These are phyloP conservation scores for Rhizopus delemar DNA, from an alignment of 371 early-diverging fungal species.

Conservation along the genomic window DNA sequence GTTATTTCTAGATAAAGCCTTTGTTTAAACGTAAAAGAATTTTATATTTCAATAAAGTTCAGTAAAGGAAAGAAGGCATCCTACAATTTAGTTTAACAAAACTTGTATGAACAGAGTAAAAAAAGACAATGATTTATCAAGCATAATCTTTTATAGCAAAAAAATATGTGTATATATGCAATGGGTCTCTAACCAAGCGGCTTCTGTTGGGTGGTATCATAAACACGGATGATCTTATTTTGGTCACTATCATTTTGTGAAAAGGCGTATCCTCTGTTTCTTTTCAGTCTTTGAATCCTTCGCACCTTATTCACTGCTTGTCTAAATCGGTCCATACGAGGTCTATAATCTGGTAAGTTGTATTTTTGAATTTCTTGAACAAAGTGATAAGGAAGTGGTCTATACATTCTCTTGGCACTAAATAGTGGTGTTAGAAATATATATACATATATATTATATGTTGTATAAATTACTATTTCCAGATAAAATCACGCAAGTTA, in stretches of 20 bases:
- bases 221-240: constrained; percentile 89
- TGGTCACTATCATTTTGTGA: constrained; percentile 97
- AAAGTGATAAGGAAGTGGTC: constrained; percentile 84
- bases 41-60: too few relatives aligned
- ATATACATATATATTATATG: not conserved
- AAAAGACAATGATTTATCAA: too few relatives aligned
- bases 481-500: constrained; percentile 83
- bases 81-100: too few relatives aligned
- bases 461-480: constrained; percentile 81
- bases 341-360: constrained; percentile 97
- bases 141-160: too few relatives aligned
- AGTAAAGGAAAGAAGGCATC: too few relatives aligned
- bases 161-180: too few relatives aligned
- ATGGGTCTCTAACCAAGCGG: constrained; percentile 65
- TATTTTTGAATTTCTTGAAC: constrained; percentile 98
- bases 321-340: constrained; percentile 95
- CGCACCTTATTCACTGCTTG: constrained; percentile 97
- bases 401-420: constrained; percentile 80
- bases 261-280: constrained; percentile 96
- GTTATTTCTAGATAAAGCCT: too few relatives aligned
- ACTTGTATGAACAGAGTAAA: too few relatives aligned
- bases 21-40: too few relatives aligned
- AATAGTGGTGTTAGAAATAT: constrained; percentile 5
- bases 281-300: constrained; percentile 87
- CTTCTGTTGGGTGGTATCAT: constrained; percentile 94